Base-by-base conservation (phyloP, 345 rosid species). In the Eucalyptus melliodora region DNA sequence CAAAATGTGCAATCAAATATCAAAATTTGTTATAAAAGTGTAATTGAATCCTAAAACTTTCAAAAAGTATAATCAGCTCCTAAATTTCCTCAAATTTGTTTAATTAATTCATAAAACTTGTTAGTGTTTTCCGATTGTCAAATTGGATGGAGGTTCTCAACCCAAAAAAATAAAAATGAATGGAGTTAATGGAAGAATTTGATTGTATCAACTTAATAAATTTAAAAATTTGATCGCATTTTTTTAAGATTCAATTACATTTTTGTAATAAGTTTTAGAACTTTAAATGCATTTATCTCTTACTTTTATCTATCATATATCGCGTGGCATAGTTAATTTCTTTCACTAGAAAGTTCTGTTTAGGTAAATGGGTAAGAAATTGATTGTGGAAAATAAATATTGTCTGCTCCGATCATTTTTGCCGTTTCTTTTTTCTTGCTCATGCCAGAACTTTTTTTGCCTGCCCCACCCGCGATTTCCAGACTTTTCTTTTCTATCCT, bases 1-100 rank as follows among this genome's bases (percentile, higher is more conserved):
- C 4, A 0, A 51, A 51, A 16, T 3, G 2, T 16, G 21, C 21
- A 16, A 1, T 51, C 4, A 51, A 51, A 51, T 51, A 51, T 51
- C 1, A 51, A 51, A 51, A 51, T 6, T 16, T 6, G 4, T 51
- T 16, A 0, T 6, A 16, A 51, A 51, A 51, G 0, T 16, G 2
- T 51, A 16, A 51, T 16, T 51, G 8, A 51, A 51, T 16, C 0
- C 0, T 3, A 0, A 51, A 51, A 51, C 21, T 51, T 16, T 3
- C 2, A n/a, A n/a, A n/a, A n/a, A n/a, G n/a, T n/a, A n/a, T 53
- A 19, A 53, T 53, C 5, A 8, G 1, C 0, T 53, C 2, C 5
- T 53, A 53, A 53, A 53, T 53, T 53, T 53, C 59, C 59, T 53
- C 26, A 53, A 53, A 19, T 53, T 53, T 53, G 2, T 53, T 53